Conservation (phyloP, 129 eudicot genomes). For the Flaveria robusta region DNA sequence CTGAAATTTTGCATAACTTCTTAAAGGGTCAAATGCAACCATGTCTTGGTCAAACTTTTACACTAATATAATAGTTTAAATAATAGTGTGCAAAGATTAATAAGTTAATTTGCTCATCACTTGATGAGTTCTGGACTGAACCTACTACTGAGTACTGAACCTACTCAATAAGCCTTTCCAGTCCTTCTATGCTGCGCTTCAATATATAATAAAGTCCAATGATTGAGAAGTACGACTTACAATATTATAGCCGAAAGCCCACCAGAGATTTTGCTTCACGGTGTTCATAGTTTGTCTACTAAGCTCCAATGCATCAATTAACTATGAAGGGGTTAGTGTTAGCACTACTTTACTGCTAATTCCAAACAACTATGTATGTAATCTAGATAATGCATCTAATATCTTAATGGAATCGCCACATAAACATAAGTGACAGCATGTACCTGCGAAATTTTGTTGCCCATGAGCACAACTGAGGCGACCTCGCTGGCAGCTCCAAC, state of each 20-base stretch:
- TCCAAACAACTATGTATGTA: background rate
- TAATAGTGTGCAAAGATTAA: background rate
- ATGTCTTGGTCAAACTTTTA: background rate
- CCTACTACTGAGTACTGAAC: too few species aligned
- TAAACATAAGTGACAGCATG: background rate
- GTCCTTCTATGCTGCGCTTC: too few species aligned
- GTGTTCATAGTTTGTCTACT: constrained; percentile 95
- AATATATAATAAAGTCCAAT: constrained; percentile 13
- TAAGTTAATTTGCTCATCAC: background rate
- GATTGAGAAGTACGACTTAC: constrained; percentile 46
- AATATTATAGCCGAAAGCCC: constrained; percentile 99
- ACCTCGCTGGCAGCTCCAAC: constrained; percentile 99
- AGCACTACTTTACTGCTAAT: background rate
- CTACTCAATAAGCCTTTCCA: too few species aligned
- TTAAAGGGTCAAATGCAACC: background rate
- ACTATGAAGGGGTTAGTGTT: constrained; percentile 42
- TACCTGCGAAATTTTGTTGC: constrained; percentile 93
- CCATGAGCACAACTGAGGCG: constrained; percentile 92
- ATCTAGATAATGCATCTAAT: background rate
- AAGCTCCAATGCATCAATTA: constrained; percentile 93
- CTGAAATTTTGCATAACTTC: constrained; percentile 31
- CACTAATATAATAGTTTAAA: too few species aligned
- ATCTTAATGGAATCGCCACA: background rate
- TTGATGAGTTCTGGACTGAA: background rate
- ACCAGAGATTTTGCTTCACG: constrained; percentile 97